phyloP scores from a whole-genome alignment of 176 grass and related monocot species.

The Aegilops speltoides region DNA sequence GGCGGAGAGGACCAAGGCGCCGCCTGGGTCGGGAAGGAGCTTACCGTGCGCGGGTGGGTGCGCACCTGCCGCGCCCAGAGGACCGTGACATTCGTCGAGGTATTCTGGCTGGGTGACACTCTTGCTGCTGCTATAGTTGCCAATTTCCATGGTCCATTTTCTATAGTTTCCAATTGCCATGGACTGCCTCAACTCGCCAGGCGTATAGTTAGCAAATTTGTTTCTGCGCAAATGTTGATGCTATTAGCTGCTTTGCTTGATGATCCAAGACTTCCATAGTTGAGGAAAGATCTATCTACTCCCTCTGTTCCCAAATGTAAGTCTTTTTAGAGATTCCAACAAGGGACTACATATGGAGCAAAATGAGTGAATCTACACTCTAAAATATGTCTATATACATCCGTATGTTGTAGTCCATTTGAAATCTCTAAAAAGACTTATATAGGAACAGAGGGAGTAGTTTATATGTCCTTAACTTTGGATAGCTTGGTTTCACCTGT shows the following conservation, averaged over 20 bases:
- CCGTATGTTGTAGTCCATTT: too few relatives aligned
- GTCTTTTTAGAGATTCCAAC: too few relatives aligned
- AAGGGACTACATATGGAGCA: too few relatives aligned
- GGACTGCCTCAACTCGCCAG: too few relatives aligned
- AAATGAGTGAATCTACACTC: too few relatives aligned
- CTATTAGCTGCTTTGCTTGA: background rate
- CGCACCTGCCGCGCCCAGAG: slow-evolving; percentile 95
- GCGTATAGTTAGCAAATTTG: background rate
- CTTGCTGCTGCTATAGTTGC: background rate
- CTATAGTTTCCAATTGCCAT: background rate
- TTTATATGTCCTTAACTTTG: background rate
- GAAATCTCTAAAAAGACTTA: too few relatives aligned
- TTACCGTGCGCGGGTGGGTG: slow-evolving; percentile 82
- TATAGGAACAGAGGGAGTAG: too few relatives aligned
- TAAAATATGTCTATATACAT: too few relatives aligned
- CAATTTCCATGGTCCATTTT: background rate
- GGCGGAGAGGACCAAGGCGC: slow-evolving; percentile 65
- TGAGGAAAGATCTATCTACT: background rate
- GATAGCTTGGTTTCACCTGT: background rate
- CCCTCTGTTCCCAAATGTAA: too few relatives aligned
- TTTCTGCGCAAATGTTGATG: slow-evolving; percentile 5
- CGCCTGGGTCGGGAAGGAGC: slow-evolving; percentile 61
- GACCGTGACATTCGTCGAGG: slow-evolving; percentile 96
- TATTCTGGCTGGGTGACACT: background rate
- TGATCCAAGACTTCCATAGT: background rate